phyloP scores from a whole-genome alignment of 202 grass and related monocot species.

The Tripidium arundinaceum region DNA sequence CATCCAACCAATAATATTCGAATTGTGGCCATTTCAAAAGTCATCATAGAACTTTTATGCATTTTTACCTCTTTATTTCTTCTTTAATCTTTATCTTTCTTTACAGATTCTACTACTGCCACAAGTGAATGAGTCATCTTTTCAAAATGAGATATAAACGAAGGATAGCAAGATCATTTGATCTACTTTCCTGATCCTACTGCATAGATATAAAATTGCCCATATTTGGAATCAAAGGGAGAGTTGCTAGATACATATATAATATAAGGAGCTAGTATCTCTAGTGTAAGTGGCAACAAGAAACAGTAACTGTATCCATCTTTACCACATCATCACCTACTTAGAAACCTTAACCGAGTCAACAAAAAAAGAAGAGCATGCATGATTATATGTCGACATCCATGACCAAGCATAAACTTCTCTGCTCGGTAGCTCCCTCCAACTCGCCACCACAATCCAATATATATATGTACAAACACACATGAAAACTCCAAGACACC shows the following conservation, averaged over 20 bases:
- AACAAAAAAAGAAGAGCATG: neutral
- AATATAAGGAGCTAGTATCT: neutral
- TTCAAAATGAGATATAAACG: neutral
- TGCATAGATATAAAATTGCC: neutral
- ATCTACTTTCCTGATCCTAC: neutral
- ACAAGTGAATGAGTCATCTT: neutral
- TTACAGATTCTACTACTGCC: neutral
- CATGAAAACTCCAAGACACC: slow-evolving; percentile 5
- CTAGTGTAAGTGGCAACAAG: neutral
- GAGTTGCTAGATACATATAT: neutral
- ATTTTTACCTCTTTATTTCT: neutral
- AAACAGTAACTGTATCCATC: neutral
- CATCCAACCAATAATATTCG: neutral
- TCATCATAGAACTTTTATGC: neutral
- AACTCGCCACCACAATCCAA: neutral
- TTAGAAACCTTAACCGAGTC: slow-evolving; percentile 5
- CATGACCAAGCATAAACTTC: slow-evolving; percentile 16
- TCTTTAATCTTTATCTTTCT: neutral
- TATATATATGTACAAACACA: slow-evolving; percentile 38
- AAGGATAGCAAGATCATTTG: neutral
- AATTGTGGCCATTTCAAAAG: neutral
- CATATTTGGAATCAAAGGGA: neutral
- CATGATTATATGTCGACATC: slow-evolving; percentile 29
- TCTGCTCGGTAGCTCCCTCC: slow-evolving; percentile 18
- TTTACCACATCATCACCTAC: neutral